Evolutionary conservation across 1,284 basidiomycete species (phyloP), one percentile per base, ranked within the genome.

Genomic region (Papiliotrema fonsecae): DNA sequence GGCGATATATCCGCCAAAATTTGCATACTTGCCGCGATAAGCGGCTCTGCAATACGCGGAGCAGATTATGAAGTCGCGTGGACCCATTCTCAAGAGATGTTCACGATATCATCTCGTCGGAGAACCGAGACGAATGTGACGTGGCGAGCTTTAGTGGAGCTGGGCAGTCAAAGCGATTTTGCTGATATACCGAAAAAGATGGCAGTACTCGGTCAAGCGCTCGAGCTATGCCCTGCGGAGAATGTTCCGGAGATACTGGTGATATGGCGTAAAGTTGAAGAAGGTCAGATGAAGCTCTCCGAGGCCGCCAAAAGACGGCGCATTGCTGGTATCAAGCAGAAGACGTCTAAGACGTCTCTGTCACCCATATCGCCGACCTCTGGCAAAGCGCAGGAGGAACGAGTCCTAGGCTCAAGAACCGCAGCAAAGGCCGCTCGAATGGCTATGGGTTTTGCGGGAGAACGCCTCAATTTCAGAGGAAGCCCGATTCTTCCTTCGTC

Each of bases 151-250:
- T 57, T 58, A 30, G 49, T 63, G 11, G 31, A 46, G 2, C 80
- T 96, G 2, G 91, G 88, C 14, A 80, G 84, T 45, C 85, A 89
- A 58, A 76, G 81, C 14, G 87, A 87, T 60, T 90, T 85, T 60
- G 65, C 78, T 1, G 84, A 90, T 57, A 72, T 81, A 4, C 72
- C 77, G 13, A 81, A 82, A 59, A 88, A 86, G 61, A 75, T 88
- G 55, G 74, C 72, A 1, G 77, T 94, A 1, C 73, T 96, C n/a
- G 88, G 87, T 3, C 81, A 83, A 49, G 87, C 91, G 3, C 76
- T 96, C 26, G 84, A 90, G 60, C 78, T 94, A n/a, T 93, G 89
- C 65, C 89, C 91, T 1, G 66, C 86, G 0, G 87, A 88, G 42
- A 80, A 82, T 55, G 77, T 93, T 9, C 76, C 83, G 21, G 82